Evolutionary conservation across 1,139 yeast genomes (phyloP).

Genomic region (Blastobotrys malaysiensis): DNA sequence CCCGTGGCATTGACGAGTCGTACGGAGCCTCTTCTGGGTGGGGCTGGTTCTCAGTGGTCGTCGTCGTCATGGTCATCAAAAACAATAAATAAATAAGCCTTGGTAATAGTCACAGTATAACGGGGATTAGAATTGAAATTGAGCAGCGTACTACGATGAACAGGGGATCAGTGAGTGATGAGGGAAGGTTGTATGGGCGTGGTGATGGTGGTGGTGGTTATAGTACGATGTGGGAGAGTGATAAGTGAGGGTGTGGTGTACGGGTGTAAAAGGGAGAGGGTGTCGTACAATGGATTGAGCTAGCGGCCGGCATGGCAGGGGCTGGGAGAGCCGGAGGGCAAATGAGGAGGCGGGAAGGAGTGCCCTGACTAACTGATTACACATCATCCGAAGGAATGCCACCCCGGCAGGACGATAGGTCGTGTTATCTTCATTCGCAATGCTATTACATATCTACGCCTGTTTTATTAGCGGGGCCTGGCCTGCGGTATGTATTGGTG

Average conservation of each 20-base stretch:
- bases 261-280: neutral
- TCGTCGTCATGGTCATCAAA: neutral
- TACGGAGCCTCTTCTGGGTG: neutral
- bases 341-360: neutral
- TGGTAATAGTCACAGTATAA: too few relatives aligned
- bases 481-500: too few relatives aligned
- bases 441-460: too few relatives aligned
- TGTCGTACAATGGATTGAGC: neutral
- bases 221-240: neutral
- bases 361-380: neutral
- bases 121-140: too few relatives aligned
- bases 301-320: too few relatives aligned
- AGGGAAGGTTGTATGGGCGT: neutral
- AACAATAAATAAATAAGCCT: neutral
- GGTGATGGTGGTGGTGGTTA: neutral
- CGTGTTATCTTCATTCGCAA: too few relatives aligned
- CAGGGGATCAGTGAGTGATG: neutral
- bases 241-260: too few relatives aligned
- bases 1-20: neutral
- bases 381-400: neutral
- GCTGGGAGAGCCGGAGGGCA: neutral
- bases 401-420: too few relatives aligned
- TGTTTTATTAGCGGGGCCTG: too few relatives aligned
- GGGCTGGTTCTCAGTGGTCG: neutral
- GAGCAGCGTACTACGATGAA: neutral